These are phyloP conservation scores for Cnidoscolus chayamansa DNA, from an alignment of 441 rosid species.

Conservation along the genomic window DNA sequence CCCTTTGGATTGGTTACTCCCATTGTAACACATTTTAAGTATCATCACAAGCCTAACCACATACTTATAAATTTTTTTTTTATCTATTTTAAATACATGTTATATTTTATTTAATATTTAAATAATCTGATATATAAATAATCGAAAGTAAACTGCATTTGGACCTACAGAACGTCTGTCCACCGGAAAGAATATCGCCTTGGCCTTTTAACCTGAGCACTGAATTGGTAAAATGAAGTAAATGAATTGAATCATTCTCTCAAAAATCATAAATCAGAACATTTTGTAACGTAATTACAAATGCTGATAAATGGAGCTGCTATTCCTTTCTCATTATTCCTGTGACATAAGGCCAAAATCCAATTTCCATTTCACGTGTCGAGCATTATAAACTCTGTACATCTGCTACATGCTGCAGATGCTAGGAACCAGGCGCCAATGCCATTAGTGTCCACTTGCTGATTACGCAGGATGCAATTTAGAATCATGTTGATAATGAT, in stretches of 20 bases:
- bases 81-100: no score
- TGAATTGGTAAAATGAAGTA: slow-evolving; percentile 24
- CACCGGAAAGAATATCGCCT: no score
- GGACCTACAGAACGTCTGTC: no score
- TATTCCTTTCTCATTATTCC: slow-evolving; percentile 28
- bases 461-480: slow-evolving; percentile 1
- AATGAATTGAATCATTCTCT: slow-evolving; percentile 32
- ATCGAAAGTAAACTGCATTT: no score
- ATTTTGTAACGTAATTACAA: slow-evolving; percentile 32
- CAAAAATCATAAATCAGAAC: slow-evolving; percentile 26
- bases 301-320: slow-evolving; percentile 31
- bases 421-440: slow-evolving; percentile 10
- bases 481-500: slow-evolving; percentile 37
- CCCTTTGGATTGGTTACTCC: no score
- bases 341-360: slow-evolving; percentile 23
- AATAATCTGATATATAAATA: no score
- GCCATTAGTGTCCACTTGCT: slow-evolving; percentile 5
- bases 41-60: no score
- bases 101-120: no score
- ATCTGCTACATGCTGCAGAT: neutral
- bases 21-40: no score
- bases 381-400: slow-evolving; percentile 10
- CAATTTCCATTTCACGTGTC: slow-evolving; percentile 17
- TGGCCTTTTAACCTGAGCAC: no score
- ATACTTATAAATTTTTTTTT: no score